Base-by-base conservation (phyloP, 192 early-diverging fungal genomes). In the Coemansia sp. region DNA sequence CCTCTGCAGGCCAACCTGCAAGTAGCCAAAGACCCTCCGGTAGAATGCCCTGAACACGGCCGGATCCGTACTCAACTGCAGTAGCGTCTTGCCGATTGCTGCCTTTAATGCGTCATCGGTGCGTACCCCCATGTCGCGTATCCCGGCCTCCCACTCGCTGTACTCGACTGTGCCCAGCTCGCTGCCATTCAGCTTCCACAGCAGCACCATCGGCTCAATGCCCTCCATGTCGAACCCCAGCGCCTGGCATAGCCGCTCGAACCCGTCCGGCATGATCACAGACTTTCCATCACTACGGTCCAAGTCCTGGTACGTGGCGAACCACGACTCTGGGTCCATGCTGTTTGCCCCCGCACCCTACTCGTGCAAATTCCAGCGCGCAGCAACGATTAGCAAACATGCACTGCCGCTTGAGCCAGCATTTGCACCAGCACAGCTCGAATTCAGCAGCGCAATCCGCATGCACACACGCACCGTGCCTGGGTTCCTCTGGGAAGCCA, bases 291-390 rank as follows among this genome's bases (percentile, higher is more conserved):
- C 61, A 17, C 39, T 40, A 22, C 50, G 49, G 30, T 56, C 52
- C 42, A 48, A 27, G 37, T 72, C 68, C 50, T 64, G 56, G 47
- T 56, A 64, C 50, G 64, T 33, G 13, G 40, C 38, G 44, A 72
- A 72, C 47, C 56, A 60, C 35, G 40, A 17, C 26, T 72, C 48
- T 25, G 43, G 37, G 5, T 56, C 19, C 21, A 8, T 37, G 20
- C n/a, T 23, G n/a, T 33, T 31, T 11, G 37, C 18, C 62, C 51
- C 44, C n/a, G n/a, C n/a, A n/a, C n/a, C n/a, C n/a, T n/a, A n/a
- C n/a, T n/a, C n/a, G n/a, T n/a, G n/a, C n/a, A n/a, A n/a, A n/a
- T n/a, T n/a, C n/a, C n/a, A n/a, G n/a, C n/a, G n/a, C n/a, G n/a
- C n/a, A n/a, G n/a, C n/a, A n/a, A n/a, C n/a, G n/a, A n/a, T n/a